A percentile compares a stretch with the other conserved stretches of the same genome.
These are phyloP conservation scores for Aureobasidium lini DNA, from an alignment of 2,329 filamentous ascomycete genomes.

Conservation along the genomic window DNA sequence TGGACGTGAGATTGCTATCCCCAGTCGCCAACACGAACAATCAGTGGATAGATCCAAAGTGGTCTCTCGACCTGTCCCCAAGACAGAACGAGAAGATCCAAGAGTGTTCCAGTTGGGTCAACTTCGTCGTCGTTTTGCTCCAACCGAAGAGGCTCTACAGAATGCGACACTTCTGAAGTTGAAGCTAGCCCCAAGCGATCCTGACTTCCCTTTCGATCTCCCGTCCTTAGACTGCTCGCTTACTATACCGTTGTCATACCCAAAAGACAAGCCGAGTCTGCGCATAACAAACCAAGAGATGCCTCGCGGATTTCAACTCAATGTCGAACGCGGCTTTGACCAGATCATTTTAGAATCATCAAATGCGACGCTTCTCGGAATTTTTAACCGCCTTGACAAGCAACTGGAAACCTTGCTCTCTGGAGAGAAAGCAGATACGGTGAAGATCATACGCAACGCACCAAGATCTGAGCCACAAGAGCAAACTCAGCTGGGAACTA, in stretches of 20 bases:
- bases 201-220: slow-evolving; percentile 76
- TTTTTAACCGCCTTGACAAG: slow-evolving; percentile 65
- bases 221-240: slow-evolving; percentile 61
- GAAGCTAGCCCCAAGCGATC: slow-evolving; percentile 64
- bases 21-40: slow-evolving; percentile 22
- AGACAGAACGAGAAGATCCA: slow-evolving; percentile 58
- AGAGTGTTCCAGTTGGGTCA: slow-evolving; percentile 69
- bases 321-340: slow-evolving; percentile 69
- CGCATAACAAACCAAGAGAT: slow-evolving; percentile 63
- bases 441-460: slow-evolving; percentile 58
- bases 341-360: slow-evolving; percentile 49
- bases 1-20: neutral
- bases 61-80: slow-evolving; percentile 58
- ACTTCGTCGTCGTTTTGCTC: slow-evolving; percentile 58
- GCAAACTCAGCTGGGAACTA: neutral
- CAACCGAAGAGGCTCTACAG: slow-evolving; percentile 38
- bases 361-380: slow-evolving; percentile 53
- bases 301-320: slow-evolving; percentile 64
- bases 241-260: slow-evolving; percentile 57
- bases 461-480: neutral
- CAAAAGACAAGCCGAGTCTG: slow-evolving; percentile 50
- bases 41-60: slow-evolving; percentile 40
- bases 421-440: slow-evolving; percentile 61
- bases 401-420: slow-evolving; percentile 63
- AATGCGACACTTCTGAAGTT: slow-evolving; percentile 55